Percentiles rank a stretch among this genome's conserved stretches.
Evolutionary conservation across 768 basidiomycete species (phyloP).

Genomic region (Boletus tomentosulus): DNA sequence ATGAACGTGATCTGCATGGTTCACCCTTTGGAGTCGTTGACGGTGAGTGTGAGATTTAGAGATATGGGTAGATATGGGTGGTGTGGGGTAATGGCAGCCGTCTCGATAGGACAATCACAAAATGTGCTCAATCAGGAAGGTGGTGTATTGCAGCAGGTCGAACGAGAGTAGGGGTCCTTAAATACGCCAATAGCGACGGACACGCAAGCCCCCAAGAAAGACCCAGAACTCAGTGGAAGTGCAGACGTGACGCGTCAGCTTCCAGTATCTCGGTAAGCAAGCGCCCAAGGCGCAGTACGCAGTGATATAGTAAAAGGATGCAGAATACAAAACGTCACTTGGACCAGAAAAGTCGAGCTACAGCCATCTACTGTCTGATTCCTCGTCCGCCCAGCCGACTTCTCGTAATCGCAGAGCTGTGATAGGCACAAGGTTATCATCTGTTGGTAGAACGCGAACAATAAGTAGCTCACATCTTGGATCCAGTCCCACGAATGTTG

Average conservation of each 20-base stretch:
- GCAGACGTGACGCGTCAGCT: slow-evolving; percentile 13
- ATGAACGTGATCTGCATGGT: slow-evolving; percentile 71
- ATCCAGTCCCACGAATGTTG: slow-evolving; percentile 62
- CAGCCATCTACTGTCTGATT: slow-evolving; percentile 21
- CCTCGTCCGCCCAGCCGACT: slow-evolving; percentile 30
- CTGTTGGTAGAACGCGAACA: neutral
- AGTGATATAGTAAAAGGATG: slow-evolving; percentile 4
- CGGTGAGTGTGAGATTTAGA: slow-evolving; percentile 4
- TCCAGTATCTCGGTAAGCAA: slow-evolving; percentile 9
- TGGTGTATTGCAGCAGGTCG: neutral
- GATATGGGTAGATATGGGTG: neutral
- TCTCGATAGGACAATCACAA: neutral
- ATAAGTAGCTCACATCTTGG: slow-evolving; percentile 57
- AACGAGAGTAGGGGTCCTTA: slow-evolving; percentile 2
- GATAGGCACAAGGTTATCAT: neutral
- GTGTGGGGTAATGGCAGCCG: neutral
- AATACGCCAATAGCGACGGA: slow-evolving; percentile 9
- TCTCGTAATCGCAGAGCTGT: slow-evolving; percentile 34
- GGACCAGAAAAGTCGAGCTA: neutral
- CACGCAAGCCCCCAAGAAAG: slow-evolving; percentile 21
- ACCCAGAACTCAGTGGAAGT: slow-evolving; percentile 21
- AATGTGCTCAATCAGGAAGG: slow-evolving; percentile 25
- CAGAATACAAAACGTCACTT: neutral
- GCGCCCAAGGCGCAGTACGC: slow-evolving; percentile 1
- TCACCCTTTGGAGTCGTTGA: neutral